Conservation (phyloP, 2,329 filamentous ascomycete species). For the Chlorencoelia australis region DNA sequence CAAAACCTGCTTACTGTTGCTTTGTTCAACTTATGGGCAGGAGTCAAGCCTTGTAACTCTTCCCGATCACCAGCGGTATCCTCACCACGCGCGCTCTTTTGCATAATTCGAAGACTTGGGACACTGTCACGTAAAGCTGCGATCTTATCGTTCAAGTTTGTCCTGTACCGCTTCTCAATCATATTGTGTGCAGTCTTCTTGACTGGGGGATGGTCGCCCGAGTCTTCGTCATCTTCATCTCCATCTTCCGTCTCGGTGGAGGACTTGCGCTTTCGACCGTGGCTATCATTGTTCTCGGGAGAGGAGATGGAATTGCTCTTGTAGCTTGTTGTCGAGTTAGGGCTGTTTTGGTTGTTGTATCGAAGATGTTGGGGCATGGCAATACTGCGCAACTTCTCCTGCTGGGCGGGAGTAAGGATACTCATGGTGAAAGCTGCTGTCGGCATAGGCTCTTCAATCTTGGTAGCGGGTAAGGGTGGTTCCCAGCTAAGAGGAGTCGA, state of each 20-base stretch:
- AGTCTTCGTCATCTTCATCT: constrained; percentile 50
- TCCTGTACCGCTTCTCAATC: constrained; percentile 94
- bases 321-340: constrained; percentile 42
- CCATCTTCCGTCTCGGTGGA: constrained; percentile 46
- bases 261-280: constrained; percentile 58
- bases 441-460: constrained; percentile 12
- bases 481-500: constrained; percentile 27
- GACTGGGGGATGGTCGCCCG: constrained; percentile 45
- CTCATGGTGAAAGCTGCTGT: constrained; percentile 23
- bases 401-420: constrained; percentile 45
- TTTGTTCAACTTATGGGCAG: constrained; percentile 93
- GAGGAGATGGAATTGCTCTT: constrained; percentile 44
- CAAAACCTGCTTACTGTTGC: constrained; percentile 54
- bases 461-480: constrained; percentile 16
- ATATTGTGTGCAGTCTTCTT: constrained; percentile 98
- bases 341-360: constrained; percentile 47
- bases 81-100: constrained; percentile 58
- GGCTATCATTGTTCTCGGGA: constrained; percentile 42
- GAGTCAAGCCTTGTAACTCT: constrained; percentile 70
- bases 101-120: constrained; percentile 77
- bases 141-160: constrained; percentile 96
- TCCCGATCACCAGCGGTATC: constrained; percentile 67
- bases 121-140: constrained; percentile 85
- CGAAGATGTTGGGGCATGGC: constrained; percentile 55
- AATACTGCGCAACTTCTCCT: constrained; percentile 51